These are phyloP conservation scores for Pythium sukuiense DNA, from an alignment of 352 stramenopile genomes.

Conservation along the genomic window DNA sequence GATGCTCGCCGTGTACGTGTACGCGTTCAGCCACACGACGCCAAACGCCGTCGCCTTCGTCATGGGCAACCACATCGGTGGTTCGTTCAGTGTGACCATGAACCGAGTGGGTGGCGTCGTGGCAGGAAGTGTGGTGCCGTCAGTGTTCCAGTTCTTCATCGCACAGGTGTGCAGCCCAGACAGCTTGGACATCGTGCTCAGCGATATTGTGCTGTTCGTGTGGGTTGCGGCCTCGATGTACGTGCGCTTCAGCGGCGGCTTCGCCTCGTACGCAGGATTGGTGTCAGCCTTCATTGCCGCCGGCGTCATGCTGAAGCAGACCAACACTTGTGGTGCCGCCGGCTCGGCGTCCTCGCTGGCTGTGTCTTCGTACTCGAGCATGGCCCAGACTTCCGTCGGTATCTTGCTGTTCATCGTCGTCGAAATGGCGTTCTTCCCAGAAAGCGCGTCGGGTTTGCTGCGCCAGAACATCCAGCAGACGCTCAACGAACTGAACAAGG, in stretches of 20 bases:
- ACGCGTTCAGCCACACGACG: constrained; percentile 62
- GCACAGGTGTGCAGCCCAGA: constrained; percentile 46
- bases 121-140: constrained; percentile 68
- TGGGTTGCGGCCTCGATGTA: constrained; percentile 75
- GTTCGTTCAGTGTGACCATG: constrained; percentile 65
- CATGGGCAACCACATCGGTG: constrained; percentile 60
- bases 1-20: constrained; percentile 74
- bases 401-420: constrained; percentile 69
- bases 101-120: constrained; percentile 70
- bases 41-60: constrained; percentile 75
- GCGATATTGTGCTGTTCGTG: constrained; percentile 60
- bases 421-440: constrained; percentile 45
- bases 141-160: constrained; percentile 72
- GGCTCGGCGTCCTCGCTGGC: constrained; percentile 37
- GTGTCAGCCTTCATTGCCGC: constrained; percentile 69
- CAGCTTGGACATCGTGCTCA: constrained; percentile 53
- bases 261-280: constrained; percentile 57
- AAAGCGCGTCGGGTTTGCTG: constrained; percentile 52
- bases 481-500: constrained; percentile 57
- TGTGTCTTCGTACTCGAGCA: constrained; percentile 51
- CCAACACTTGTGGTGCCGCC: constrained; percentile 52
- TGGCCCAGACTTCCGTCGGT: constrained; percentile 68
- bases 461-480: constrained; percentile 70
- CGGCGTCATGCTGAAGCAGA: constrained; percentile 56
- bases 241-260: constrained; percentile 60